A percentile compares a stretch with the other conserved stretches of the same genome.
These are phyloP conservation scores for Mucor racemosus DNA, from an alignment of 371 early-diverging fungal genomes.

Conservation along the genomic window DNA sequence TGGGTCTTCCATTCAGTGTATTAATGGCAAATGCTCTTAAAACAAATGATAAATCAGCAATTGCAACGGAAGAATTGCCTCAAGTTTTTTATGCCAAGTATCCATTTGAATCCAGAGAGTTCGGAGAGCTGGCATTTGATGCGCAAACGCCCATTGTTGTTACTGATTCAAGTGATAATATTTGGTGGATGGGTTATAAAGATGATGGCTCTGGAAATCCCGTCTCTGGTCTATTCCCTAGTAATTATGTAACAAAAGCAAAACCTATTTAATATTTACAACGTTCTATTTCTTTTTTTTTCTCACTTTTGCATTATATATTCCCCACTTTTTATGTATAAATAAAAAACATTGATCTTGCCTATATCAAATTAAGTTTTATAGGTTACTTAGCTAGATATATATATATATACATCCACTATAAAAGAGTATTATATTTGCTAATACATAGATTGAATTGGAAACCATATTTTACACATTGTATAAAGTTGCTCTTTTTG, in stretches of 20 bases:
- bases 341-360: no score
- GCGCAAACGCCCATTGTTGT: conserved; percentile 73
- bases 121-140: conserved; percentile 75
- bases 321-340: no score
- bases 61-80: conserved; percentile 40
- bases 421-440: no score
- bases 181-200: conserved; percentile 87
- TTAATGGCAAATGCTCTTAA: conserved; percentile 28
- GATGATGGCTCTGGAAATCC: conserved; percentile 53
- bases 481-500: no score
- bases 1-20: conserved; percentile 33
- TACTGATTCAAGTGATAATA: conserved; percentile 77
- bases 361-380: no score
- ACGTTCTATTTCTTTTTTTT: not conserved
- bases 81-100: conserved; percentile 71
- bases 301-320: not conserved
- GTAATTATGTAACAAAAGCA: conserved; percentile 44
- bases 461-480: no score
- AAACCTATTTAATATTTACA: conserved; percentile 17
- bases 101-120: conserved; percentile 76
- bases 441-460: no score
- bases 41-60: conserved; percentile 17
- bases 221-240: conserved; percentile 45
- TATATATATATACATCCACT: no score
- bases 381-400: no score